Base-by-base conservation (phyloP, 148 eudicot species). In the Amaranthus cruentus region DNA sequence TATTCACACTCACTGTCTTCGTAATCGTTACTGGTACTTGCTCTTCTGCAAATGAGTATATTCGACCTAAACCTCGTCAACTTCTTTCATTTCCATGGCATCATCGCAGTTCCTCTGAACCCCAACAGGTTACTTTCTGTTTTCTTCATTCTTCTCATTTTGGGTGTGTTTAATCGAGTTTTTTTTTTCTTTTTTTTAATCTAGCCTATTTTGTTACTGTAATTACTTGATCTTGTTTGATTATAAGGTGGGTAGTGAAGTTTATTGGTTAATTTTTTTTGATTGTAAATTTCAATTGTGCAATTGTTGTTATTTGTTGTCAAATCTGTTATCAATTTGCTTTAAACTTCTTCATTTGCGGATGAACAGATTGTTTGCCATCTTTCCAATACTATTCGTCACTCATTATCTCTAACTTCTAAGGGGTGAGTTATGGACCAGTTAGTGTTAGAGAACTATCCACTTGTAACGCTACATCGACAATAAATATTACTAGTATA, bases 41-140 rank as follows among this genome's bases (percentile, higher is more conserved):
- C 42, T 56, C 53, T 38, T 73, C 62, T 73, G 47, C 75, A 2
- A 82, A 67, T 65, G 84, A 85, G 58, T 93, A 93, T 62, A 77
- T 90, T 58, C 83, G 98, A 6, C 94, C 98, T 1, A 83, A 80
- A 77, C 90, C 91, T 59, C 87, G 98, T 15, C 78, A 89, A 71
- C 80, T 75, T 42, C 80, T 89, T 68, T 79, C 71, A 9, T 85
- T 93, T 52, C 87, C 85, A 60, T 86, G 81, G 88, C 15, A 43
- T 15, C 62, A 62, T 53, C 87, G 85, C 51, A 62, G 55, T 68
- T 81, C 88, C 12, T 77, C 91, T 62, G 66, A 73, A 18, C 98
- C 98, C 55, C 90, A 89, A 38, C 98, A 90, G 90, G 98, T 90
- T 9, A 50, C 13, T 63, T 62, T 63, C 21, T 7, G 2, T 10